Evolutionary conservation across 2,329 filamentous ascomycete genomes (phyloP), one percentile per base, ranked within the genome.

Genomic region (Chlorencoelia australis): DNA sequence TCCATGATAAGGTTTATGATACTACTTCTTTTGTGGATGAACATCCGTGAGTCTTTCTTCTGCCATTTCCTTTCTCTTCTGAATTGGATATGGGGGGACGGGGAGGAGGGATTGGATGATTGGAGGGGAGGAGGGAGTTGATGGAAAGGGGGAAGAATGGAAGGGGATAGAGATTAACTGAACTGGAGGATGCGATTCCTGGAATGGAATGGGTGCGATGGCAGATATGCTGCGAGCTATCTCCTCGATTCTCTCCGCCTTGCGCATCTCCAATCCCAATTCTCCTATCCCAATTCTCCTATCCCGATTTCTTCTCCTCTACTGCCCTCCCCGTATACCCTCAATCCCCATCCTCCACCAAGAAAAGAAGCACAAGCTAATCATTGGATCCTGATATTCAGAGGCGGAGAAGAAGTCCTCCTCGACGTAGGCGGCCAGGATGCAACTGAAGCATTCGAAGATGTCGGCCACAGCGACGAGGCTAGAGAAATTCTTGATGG

Each of bases 381-480:
- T 37, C 15, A 39, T 13, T 39, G 25, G 46, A 50, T 40, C 51
- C 30, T 36, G 35, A 3, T 30, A 37, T 41, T 48, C 58, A 96
- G 91, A 55, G 91, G 91, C 70, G 91, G 91, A 68, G 91, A 98
- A 68, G 91, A 98, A 69, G 91, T 98, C 53, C 70, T 98, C 46
- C 81, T 98, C 52, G 91, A 98, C 53, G 88, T 96, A 47, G 91
- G 73, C 57, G 91, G 91, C 52, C 88, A 94, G 68, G 91, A 98
- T 64, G 82, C 84, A 56, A 94, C 89, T 54, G 91, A 96, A 68
- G 89, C 91, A 44, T 98, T 98, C 61, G 91, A 98, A 70, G 91
- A 98, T 65, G 91, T 98, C 57, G 91, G 91, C 59, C 91, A 98
- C 81, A 93, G 84, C 56, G 91, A 98, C 64, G 91, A 98, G 72